Conservation (phyloP, 1,284 basidiomycete species). For the Malassezia nana region DNA sequence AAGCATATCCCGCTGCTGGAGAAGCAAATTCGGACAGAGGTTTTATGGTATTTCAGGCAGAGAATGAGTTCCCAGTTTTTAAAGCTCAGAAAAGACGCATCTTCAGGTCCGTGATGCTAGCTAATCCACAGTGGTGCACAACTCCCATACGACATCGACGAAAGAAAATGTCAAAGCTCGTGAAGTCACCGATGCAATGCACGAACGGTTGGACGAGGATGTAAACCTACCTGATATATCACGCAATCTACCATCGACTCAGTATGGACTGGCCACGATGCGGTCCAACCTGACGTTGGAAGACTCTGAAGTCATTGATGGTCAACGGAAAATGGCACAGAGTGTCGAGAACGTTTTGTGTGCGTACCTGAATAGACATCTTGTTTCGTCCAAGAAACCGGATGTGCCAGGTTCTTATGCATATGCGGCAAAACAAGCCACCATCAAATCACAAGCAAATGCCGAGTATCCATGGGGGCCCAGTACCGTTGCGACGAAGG, state of each 20-base stretch:
- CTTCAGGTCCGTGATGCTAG: not conserved
- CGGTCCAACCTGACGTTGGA: conserved; percentile 6
- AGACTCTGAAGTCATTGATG: conserved; percentile 15
- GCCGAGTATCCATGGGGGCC: not conserved
- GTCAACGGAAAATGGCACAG: conserved; percentile 34
- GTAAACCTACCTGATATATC: not conserved
- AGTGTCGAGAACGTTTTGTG: conserved; percentile 41
- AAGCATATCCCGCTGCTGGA: conserved; percentile 38
- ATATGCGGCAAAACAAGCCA: not conserved
- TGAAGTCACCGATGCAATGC: not conserved
- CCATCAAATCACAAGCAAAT: conserved; percentile 7
- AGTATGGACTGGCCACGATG: conserved; percentile 13
- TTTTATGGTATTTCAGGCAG: conserved; percentile 39
- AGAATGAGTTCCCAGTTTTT: conserved; percentile 15
- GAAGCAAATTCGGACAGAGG: conserved; percentile 38
- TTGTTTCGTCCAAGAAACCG: not conserved
- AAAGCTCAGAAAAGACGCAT: not conserved
- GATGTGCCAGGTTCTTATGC: not conserved
- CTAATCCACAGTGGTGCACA: not conserved
- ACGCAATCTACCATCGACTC: conserved; percentile 13
- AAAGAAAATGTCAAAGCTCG: not conserved
- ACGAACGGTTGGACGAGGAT: not conserved
- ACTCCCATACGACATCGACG: not conserved
- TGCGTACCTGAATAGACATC: conserved; percentile 37
- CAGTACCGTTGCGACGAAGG: not conserved